phyloP scores from a whole-genome alignment of 345 rosid species.

The Lumnitzera racemosa region DNA sequence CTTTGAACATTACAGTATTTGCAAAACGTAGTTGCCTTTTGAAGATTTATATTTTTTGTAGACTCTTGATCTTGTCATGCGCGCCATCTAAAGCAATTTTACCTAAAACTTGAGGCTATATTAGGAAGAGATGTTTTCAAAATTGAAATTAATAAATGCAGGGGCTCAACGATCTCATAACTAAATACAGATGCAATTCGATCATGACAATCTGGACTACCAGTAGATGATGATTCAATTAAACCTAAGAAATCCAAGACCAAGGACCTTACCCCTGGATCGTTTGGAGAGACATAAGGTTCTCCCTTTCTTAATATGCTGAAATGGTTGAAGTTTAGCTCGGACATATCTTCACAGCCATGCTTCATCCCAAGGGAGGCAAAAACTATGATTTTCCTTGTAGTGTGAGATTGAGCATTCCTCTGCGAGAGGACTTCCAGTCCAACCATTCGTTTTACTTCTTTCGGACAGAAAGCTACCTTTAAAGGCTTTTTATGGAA shows the following conservation, averaged over 20 bases:
- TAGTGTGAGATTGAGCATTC: slow-evolving; percentile 52
- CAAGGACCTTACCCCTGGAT: slow-evolving; percentile 37
- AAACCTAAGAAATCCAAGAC: neutral
- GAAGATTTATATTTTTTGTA: too few relatives aligned
- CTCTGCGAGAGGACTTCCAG: slow-evolving; percentile 23
- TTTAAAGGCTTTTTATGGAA: slow-evolving; percentile 22
- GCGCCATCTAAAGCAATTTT: too few relatives aligned
- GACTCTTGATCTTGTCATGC: too few relatives aligned
- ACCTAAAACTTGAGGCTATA: too few relatives aligned
- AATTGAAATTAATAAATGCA: too few relatives aligned
- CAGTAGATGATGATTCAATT: neutral
- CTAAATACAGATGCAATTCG: too few relatives aligned
- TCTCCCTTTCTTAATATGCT: slow-evolving; percentile 44
- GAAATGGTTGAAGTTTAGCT: slow-evolving; percentile 49
- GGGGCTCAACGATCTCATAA: too few relatives aligned
- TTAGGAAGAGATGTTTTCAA: too few relatives aligned
- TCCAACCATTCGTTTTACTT: slow-evolving; percentile 35
- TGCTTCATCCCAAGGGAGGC: slow-evolving; percentile 45
- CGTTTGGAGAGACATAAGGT: slow-evolving; percentile 28
- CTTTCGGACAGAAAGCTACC: slow-evolving; percentile 53
- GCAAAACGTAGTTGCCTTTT: too few relatives aligned
- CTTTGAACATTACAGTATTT: too few relatives aligned
- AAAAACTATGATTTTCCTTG: slow-evolving; percentile 47
- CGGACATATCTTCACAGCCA: slow-evolving; percentile 51
- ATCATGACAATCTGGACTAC: too few relatives aligned